Evolutionary conservation across 805 yeast genomes (phyloP), one percentile per base, ranked within the genome.

Genomic region (Ogataea pilisensis): DNA sequence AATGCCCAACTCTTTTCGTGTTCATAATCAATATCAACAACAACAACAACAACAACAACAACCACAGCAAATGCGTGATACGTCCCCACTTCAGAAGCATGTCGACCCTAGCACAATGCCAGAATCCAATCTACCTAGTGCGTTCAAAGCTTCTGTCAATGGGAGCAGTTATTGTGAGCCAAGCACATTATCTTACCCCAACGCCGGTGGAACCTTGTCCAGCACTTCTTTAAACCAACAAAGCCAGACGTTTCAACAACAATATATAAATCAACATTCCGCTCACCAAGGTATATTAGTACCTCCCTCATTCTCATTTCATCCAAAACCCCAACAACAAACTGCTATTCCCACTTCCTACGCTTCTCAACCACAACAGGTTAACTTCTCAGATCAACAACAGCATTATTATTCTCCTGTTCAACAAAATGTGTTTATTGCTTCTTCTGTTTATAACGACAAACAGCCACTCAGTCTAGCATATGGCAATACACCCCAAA

Each of bases 11-110:
- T 14, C 42, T 5, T 44, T 33, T 34, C 41, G 40, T n/a, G 29
- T 21, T 24, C 39, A 40, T 31, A n/a, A 12, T 19, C 45, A 42
- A 27, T 38, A 35, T 22, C 27, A 27, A 13, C 47, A 35, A 17
- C 44, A 22, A 39, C 26, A n/a, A n/a, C n/a, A n/a, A n/a, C n/a
- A n/a, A n/a, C n/a, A n/a, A n/a, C n/a, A n/a, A n/a, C n/a, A n/a
- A n/a, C n/a, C n/a, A n/a, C n/a, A n/a, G n/a, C n/a, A n/a, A n/a
- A n/a, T n/a, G n/a, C n/a, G n/a, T n/a, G n/a, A n/a, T n/a, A n/a
- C n/a, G n/a, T n/a, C n/a, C 12, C 43, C 39, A n/a, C 36, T 22
- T 18, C 18, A 24, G 34, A 40, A 31, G 27, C 33, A 31, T 12
- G 3, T 30, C 3, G 43, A 40, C 11, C 43, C 34, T 16, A 11